Evolutionary conservation across 306 rosid species (phyloP).

Genomic region (Vigna trinervia): DNA sequence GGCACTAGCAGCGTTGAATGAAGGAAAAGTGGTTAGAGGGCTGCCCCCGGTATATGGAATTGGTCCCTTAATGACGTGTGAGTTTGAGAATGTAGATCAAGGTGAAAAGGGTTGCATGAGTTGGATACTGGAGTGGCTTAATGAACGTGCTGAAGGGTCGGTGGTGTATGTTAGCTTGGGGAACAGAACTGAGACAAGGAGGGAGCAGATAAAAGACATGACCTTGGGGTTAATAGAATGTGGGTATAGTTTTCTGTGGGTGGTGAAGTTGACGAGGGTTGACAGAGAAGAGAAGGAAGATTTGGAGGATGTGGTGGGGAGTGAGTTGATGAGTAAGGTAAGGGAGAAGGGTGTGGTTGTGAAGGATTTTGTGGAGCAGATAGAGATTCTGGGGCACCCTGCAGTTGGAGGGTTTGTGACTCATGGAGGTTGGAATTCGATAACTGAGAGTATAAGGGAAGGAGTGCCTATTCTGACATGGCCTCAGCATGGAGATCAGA

Average conservation of each 20-base stretch:
- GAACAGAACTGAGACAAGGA: constrained; percentile 45
- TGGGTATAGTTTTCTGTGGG: constrained; percentile 63
- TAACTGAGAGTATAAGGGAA: constrained; percentile 49
- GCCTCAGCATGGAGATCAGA: constrained; percentile 60
- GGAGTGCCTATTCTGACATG: constrained; percentile 55
- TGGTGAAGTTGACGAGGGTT: constrained; percentile 53
- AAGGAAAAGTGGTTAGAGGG: constrained; percentile 39
- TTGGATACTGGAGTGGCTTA: constrained; percentile 47
- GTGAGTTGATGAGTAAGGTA: constrained; percentile 38
- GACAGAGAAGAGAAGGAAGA: constrained; percentile 37
- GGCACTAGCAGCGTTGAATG: constrained; percentile 38
- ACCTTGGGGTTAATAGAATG: constrained; percentile 55
- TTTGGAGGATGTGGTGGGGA: constrained; percentile 28
- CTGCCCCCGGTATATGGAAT: constrained; percentile 44
- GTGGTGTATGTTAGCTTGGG: constrained; percentile 62
- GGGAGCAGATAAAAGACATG: constrained; percentile 52
- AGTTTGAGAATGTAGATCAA: constrained; percentile 44
- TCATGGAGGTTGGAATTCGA: constrained; percentile 65
- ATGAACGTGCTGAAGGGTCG: constrained; percentile 43
- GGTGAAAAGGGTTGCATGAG: too few relatives aligned
- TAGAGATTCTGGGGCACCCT: constrained; percentile 45
- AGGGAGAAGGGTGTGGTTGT: constrained; percentile 52
- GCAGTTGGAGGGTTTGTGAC: constrained; percentile 60
- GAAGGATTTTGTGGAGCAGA: constrained; percentile 55
- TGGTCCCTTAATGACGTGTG: constrained; percentile 47